Percentiles rank a stretch among this genome's conserved stretches.
phyloP scores from a whole-genome alignment of 2,329 filamentous ascomycete species.

The Ustulina deusta region DNA sequence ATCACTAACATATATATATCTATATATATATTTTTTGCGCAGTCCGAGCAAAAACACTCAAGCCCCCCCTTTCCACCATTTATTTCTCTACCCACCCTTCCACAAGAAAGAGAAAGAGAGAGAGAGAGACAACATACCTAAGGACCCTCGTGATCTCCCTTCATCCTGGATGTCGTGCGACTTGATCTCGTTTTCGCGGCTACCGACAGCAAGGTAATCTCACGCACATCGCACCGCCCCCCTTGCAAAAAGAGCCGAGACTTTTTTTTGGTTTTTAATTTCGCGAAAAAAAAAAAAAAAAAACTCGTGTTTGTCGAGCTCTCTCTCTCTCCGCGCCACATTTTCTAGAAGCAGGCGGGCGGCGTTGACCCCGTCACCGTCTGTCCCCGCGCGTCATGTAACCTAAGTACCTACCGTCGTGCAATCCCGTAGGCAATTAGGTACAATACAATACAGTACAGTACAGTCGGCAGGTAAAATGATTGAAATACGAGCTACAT shows the following conservation, averaged over 20 bases:
- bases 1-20: no score
- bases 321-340: constrained; percentile 1
- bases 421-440: not conserved
- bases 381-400: not conserved
- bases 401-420: not conserved
- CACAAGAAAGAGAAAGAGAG: no score
- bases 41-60: not conserved
- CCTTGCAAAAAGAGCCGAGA: constrained; percentile 10
- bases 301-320: constrained; percentile 31
- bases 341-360: constrained; percentile 21
- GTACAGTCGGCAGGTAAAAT: no score
- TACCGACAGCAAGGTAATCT: constrained; percentile 40
- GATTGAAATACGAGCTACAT: not conserved
- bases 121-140: no score
- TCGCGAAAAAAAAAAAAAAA: no score
- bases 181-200: constrained; percentile 38
- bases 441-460: no score
- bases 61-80: no score
- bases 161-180: constrained; percentile 29
- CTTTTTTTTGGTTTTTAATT: no score
- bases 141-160: constrained; percentile 17
- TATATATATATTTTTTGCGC: not conserved
- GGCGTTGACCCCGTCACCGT: not conserved
- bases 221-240: constrained; percentile 13
- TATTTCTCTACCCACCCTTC: not conserved